Evolutionary conservation across 1,139 yeast species (phyloP).

Genomic region (Candida sanyaensis): DNA sequence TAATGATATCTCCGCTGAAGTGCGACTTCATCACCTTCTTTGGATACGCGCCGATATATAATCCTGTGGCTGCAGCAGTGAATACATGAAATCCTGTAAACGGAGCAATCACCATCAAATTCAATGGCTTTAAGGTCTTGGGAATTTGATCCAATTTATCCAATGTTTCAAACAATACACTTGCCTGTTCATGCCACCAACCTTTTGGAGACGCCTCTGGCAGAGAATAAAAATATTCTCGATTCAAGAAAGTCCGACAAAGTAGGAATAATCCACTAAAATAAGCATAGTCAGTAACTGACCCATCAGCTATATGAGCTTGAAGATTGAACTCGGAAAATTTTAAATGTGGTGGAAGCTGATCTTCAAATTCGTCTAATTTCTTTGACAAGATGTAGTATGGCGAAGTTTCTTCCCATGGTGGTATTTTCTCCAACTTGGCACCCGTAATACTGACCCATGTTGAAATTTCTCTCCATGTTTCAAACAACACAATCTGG

Average conservation of each 20-base stretch:
- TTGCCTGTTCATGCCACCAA: slow-evolving; percentile 32
- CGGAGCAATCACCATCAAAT: slow-evolving; percentile 39
- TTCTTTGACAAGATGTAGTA: slow-evolving; percentile 23
- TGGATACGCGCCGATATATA: slow-evolving; percentile 34
- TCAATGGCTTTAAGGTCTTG: slow-evolving; percentile 23
- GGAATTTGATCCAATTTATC: slow-evolving; percentile 26
- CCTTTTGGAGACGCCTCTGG: slow-evolving; percentile 29
- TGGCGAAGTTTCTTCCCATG: slow-evolving; percentile 28
- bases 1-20: slow-evolving; percentile 16
- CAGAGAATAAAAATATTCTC: slow-evolving; percentile 36
- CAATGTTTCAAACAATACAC: slow-evolving; percentile 22
- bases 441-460: slow-evolving; percentile 37
- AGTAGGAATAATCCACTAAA: slow-evolving; percentile 34
- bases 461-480: slow-evolving; percentile 33
- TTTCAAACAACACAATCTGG: slow-evolving; percentile 29
- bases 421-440: slow-evolving; percentile 26
- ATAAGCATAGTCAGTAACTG: slow-evolving; percentile 37
- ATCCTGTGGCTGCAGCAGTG: slow-evolving; percentile 33
- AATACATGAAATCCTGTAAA: slow-evolving; percentile 40
- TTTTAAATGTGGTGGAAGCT: slow-evolving; percentile 24
- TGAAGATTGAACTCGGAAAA: slow-evolving; percentile 29
- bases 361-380: slow-evolving; percentile 21
- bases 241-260: slow-evolving; percentile 32
- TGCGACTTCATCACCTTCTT: slow-evolving; percentile 17
- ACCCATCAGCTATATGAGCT: slow-evolving; percentile 31